These are phyloP conservation scores for Tephrocybe sp. DNA, from an alignment of 768 basidiomycete genomes.

Conservation along the genomic window DNA sequence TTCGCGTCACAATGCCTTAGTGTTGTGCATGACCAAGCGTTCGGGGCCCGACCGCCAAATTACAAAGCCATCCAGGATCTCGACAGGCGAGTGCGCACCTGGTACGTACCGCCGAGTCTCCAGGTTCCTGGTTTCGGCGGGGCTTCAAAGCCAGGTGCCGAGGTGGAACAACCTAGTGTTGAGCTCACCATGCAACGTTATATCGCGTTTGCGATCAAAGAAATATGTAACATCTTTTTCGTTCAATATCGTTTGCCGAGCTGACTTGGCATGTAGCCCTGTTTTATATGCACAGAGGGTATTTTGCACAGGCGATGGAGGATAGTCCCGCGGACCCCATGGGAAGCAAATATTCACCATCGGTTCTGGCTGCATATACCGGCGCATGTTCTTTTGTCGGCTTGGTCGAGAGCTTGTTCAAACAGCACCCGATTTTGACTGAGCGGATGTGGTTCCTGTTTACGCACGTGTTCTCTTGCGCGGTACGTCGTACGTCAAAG, in stretches of 20 bases:
- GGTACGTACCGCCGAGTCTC: conserved; percentile 64
- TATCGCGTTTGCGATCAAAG: conserved; percentile 64
- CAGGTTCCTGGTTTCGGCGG: conserved; percentile 65
- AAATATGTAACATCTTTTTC: conserved; percentile 69
- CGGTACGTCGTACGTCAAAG: conserved; percentile 38
- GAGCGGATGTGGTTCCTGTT: conserved; percentile 75
- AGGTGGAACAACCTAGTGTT: conserved; percentile 47
- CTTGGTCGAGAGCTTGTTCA: conserved; percentile 60
- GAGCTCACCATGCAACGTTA: conserved; percentile 70
- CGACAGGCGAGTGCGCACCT: conserved; percentile 63
- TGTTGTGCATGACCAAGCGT: conserved; percentile 66
- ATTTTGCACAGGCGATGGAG: conserved; percentile 69
- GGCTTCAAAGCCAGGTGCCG: conserved; percentile 34
- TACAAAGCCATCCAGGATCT: conserved; percentile 65
- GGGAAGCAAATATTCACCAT: conserved; percentile 67
- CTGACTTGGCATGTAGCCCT: conserved; percentile 39
- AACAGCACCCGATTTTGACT: conserved; percentile 64
- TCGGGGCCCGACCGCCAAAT: conserved; percentile 59
- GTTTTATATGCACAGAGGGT: conserved; percentile 76
- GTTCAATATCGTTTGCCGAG: too few species aligned
- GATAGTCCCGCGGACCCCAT: conserved; percentile 64
- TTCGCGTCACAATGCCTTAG: conserved; percentile 63
- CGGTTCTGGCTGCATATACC: conserved; percentile 68
- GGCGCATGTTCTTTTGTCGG: conserved; percentile 71
- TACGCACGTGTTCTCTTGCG: conserved; percentile 72